These are phyloP conservation scores for Lithospermum erythrorhizon DNA, from an alignment of 257 asterid species.

Conservation along the genomic window DNA sequence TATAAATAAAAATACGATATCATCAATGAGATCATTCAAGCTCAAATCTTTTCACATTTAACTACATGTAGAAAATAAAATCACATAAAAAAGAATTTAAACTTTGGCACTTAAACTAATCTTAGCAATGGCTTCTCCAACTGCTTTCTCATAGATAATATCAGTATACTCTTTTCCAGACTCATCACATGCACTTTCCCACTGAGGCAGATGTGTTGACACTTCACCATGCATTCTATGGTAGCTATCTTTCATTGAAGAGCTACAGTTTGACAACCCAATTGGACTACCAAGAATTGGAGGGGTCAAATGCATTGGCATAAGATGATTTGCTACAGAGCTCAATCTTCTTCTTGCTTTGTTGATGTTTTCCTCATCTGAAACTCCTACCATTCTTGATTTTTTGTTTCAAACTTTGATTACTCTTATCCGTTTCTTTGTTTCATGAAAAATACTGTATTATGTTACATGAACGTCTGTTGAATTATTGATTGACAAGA, in stretches of 20 bases:
- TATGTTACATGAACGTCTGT: not conserved
- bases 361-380: constrained; percentile 25
- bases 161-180: constrained; percentile 60
- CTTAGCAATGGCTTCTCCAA: constrained; percentile 92
- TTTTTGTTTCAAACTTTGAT: not conserved
- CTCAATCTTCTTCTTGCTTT: constrained; percentile 42
- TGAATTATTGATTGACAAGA: constrained; percentile 9
- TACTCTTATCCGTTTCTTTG: not conserved
- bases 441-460: not conserved
- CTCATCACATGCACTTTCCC: constrained; percentile 60
- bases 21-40: too few relatives aligned
- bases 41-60: too few relatives aligned
- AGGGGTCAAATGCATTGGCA: constrained; percentile 23
- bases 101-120: constrained; percentile 18
- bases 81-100: too few relatives aligned
- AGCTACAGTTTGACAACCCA: constrained; percentile 39
- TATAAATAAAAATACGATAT: too few relatives aligned
- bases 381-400: constrained; percentile 35
- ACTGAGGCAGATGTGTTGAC: constrained; percentile 44
- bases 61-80: too few relatives aligned
- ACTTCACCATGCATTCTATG: constrained; percentile 77
- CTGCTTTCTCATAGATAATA: constrained; percentile 76
- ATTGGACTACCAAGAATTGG: constrained; percentile 12
- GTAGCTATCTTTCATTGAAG: constrained; percentile 50
- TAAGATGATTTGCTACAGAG: constrained; percentile 50